Percentiles rank a stretch among this genome's conserved stretches.
Evolutionary conservation across 805 yeast species (phyloP).

Genomic region (Osmozyma mogii): DNA sequence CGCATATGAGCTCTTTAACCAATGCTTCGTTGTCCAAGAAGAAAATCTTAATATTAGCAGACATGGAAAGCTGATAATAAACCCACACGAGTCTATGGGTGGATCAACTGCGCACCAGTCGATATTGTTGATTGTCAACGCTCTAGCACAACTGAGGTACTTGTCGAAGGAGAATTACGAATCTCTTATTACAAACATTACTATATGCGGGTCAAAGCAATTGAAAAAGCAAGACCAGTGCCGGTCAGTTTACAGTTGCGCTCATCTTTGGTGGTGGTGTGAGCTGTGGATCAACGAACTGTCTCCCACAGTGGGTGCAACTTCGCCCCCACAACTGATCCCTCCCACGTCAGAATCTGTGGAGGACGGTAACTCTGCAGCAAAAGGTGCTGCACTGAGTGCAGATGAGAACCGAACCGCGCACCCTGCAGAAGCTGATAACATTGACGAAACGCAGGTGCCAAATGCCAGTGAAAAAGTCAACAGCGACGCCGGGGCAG

Average conservation of each 20-base stretch:
- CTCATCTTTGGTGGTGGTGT: constrained; percentile 92
- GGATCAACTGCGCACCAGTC: constrained; percentile 47
- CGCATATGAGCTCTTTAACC: constrained; percentile 81
- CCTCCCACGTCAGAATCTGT: too few relatives aligned
- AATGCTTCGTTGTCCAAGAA: constrained; percentile 81
- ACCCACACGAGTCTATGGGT: constrained; percentile 33
- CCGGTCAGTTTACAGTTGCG: constrained; percentile 77
- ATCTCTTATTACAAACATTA: constrained; percentile 72
- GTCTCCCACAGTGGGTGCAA: constrained; percentile 20
- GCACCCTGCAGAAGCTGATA: constrained; percentile 9
- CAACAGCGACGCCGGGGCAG: too few relatives aligned
- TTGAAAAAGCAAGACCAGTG: constrained; percentile 93
- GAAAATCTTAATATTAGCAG: constrained; percentile 32
- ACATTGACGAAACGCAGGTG: too few relatives aligned
- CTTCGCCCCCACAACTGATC: too few relatives aligned
- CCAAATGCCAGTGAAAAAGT: too few relatives aligned
- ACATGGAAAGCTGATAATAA: constrained; percentile 10
- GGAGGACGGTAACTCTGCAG: too few relatives aligned
- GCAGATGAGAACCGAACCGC: too few relatives aligned
- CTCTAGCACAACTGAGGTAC: constrained; percentile 34
- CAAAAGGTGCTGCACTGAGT: too few relatives aligned
- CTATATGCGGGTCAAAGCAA: constrained; percentile 80
- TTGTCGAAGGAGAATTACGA: constrained; percentile 66
- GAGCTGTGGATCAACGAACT: constrained; percentile 35
- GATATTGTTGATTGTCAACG: constrained; percentile 39